These are phyloP conservation scores for Syncephalastrum monosporum DNA, from an alignment of 371 early-diverging fungal species.

Conservation along the genomic window DNA sequence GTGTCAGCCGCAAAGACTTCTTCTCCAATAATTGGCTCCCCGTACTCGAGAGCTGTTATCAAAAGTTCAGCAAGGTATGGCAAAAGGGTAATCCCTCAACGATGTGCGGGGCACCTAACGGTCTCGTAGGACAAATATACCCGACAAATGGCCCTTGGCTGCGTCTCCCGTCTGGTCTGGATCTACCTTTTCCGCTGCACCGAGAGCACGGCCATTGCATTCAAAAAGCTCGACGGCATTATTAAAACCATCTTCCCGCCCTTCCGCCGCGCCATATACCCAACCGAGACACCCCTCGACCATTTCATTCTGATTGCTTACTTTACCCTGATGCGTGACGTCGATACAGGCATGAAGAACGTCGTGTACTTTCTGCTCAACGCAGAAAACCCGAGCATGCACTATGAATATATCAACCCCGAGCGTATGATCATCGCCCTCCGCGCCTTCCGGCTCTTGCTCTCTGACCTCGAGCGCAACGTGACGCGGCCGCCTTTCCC, in stretches of 20 bases:
- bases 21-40: conserved; percentile 79
- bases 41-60: conserved; percentile 75
- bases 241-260: conserved; percentile 72
- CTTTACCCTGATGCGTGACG: conserved; percentile 75
- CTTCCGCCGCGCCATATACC: conserved; percentile 64
- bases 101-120: background rate
- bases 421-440: conserved; percentile 80
- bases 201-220: conserved; percentile 61
- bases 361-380: conserved; percentile 70
- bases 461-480: conserved; percentile 68
- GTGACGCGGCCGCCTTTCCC: conserved; percentile 58
- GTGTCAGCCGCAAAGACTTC: conserved; percentile 87
- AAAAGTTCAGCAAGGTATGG: conserved; percentile 72
- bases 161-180: conserved; percentile 87
- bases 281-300: conserved; percentile 71
- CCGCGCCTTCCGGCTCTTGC: conserved; percentile 68
- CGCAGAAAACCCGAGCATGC: conserved; percentile 43
- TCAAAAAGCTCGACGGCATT: conserved; percentile 64
- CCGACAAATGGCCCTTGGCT: conserved; percentile 72
- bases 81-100: background rate
- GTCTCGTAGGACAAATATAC: conserved; percentile 63
- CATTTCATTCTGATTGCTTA: conserved; percentile 81
- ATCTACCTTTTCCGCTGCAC: conserved; percentile 88
- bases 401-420: conserved; percentile 58
- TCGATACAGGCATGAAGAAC: conserved; percentile 79